Conservation (phyloP, 345 rosid species). For the Hibiscus tridactylites region DNA sequence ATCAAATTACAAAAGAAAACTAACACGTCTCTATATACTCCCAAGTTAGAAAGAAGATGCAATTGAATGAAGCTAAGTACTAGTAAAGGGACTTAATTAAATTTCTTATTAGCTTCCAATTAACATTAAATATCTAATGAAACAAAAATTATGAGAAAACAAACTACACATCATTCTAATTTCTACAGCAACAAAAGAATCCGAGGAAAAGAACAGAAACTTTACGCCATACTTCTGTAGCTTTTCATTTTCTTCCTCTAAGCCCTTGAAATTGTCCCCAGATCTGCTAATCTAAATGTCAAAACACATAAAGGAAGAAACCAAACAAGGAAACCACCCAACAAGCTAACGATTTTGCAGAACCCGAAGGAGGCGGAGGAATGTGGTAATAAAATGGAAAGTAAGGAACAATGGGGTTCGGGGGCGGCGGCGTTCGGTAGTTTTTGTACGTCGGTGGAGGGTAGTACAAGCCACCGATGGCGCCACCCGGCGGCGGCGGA, state of each 20-base stretch:
- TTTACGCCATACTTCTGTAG: not conserved
- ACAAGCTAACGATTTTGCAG: conserved; percentile 10
- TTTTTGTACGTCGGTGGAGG: conserved; percentile 45
- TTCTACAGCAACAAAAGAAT: conserved; percentile 2
- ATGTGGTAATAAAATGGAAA: conserved; percentile 72
- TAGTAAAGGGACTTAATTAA: too few relatives aligned
- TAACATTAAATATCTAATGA: conserved; percentile 2
- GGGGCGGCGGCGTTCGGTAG: conserved; percentile 69
- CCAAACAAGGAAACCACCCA: conserved; percentile 6
- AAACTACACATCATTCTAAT: conserved; percentile 33
- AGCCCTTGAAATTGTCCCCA: conserved; percentile 1
- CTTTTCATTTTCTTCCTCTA: not conserved
- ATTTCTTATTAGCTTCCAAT: not conserved
- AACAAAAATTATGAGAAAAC: conserved; percentile 14
- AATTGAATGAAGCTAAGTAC: too few relatives aligned
- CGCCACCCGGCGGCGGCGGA: conserved; percentile 48
- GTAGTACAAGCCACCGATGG: conserved; percentile 34
- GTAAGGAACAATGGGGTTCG: conserved; percentile 96
- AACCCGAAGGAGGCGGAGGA: conserved; percentile 43
- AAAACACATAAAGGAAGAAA: conserved; percentile 23
- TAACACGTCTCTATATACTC: too few relatives aligned
- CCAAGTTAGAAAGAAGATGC: too few relatives aligned
- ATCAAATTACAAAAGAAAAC: too few relatives aligned
- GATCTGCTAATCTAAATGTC: conserved; percentile 31
- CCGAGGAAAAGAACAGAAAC: not conserved